phyloP scores from a whole-genome alignment of 495 filamentous ascomycete species.

The Neurospora sp. region DNA sequence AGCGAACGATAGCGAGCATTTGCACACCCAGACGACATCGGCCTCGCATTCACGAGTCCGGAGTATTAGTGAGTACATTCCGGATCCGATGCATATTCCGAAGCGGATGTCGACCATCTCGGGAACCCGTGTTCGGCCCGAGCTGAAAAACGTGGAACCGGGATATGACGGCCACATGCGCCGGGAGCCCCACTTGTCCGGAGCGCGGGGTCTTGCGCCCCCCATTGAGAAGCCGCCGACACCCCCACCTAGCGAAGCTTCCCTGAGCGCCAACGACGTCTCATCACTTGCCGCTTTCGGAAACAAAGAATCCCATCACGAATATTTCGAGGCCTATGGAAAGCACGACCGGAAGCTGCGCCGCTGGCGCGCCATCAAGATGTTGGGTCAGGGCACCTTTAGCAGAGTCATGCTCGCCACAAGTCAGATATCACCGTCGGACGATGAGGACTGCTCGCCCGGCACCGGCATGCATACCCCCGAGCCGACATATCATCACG shows the following conservation, averaged over 20 bases:
- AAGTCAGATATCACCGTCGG: constrained; percentile 32
- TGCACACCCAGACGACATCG: constrained; percentile 17
- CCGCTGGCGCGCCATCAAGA: constrained; percentile 65
- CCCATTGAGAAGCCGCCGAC: constrained; percentile 56
- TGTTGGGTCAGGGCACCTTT: constrained; percentile 89
- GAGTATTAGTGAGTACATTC: constrained; percentile 80
- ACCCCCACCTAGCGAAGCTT: constrained; percentile 54
- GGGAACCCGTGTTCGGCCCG: constrained; percentile 38
- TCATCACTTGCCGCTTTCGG: constrained; percentile 16
- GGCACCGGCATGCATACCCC: constrained; percentile 9
- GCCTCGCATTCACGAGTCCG: constrained; percentile 50
- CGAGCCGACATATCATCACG: constrained; percentile 15
- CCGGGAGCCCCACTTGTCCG: constrained; percentile 71
- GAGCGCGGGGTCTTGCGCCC: constrained; percentile 57
- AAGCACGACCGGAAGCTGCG: constrained; percentile 46
- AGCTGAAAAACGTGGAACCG: constrained; percentile 35
- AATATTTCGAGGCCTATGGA: constrained; percentile 54
- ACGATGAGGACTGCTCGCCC: constrained; percentile 31
- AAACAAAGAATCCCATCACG: constrained; percentile 30
- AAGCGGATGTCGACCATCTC: constrained; percentile 68
- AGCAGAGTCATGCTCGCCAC: constrained; percentile 88
- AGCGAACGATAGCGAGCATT: not conserved
- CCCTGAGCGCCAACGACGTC: constrained; percentile 37
- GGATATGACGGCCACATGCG: constrained; percentile 47
- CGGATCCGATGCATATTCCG: constrained; percentile 54